Evolutionary conservation across 1,284 basidiomycete species (phyloP).

Genomic region (Caloboletus firmus): DNA sequence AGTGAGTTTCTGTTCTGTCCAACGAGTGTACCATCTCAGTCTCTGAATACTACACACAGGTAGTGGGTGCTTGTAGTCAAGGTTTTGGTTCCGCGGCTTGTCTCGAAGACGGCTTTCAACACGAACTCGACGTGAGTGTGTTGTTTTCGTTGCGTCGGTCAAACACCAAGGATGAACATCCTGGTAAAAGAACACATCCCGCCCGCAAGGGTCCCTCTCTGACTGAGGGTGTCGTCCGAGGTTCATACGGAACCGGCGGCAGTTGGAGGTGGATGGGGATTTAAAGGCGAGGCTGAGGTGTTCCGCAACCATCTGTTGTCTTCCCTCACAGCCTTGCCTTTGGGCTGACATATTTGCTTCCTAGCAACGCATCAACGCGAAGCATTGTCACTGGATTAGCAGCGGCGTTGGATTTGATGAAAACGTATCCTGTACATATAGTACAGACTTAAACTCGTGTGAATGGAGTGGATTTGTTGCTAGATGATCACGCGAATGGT

Average conservation of each 20-base stretch:
- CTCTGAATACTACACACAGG: slow-evolving; percentile 5
- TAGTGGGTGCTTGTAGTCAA: slow-evolving; percentile 1
- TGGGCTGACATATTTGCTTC: slow-evolving; percentile 1
- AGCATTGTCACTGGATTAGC: background rate
- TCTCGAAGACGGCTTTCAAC: background rate
- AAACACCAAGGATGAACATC: slow-evolving; percentile 69
- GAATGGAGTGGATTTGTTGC: background rate
- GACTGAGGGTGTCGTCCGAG: slow-evolving; percentile 29
- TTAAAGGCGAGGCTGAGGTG: slow-evolving; percentile 85
- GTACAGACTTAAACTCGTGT: background rate
- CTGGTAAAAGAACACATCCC: slow-evolving; percentile 85
- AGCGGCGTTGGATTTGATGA: background rate
- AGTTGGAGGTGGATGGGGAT: slow-evolving; percentile 69
- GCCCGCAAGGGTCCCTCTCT: slow-evolving; percentile 36
- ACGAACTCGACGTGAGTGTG: slow-evolving; percentile 9
- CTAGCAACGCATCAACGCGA: slow-evolving; percentile 1
- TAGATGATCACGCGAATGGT: background rate
- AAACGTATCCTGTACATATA: background rate
- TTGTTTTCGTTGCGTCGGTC: slow-evolving; percentile 4
- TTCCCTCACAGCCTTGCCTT: background rate
- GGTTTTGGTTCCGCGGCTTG: background rate
- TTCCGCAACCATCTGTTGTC: slow-evolving; percentile 9
- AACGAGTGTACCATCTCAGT: background rate
- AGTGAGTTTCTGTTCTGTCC: slow-evolving; percentile 14
- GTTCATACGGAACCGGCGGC: slow-evolving; percentile 30